Base-by-base conservation (phyloP, 2,329 filamentous ascomycete species). In the Aspergillus tamarii region DNA sequence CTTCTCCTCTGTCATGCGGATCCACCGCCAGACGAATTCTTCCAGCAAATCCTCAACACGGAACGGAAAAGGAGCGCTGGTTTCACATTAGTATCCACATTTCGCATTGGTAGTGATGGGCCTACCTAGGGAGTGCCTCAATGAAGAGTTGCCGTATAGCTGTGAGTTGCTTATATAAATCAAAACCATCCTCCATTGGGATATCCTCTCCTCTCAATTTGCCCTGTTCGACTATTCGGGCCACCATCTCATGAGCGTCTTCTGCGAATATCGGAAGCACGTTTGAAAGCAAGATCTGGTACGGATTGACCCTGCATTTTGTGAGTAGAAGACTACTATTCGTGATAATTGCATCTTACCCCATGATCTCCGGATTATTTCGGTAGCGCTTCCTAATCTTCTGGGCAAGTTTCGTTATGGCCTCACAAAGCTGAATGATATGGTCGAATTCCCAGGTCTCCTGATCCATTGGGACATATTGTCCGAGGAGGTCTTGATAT, bases 1-100 rank as follows among this genome's bases (percentile, higher is more conserved):
- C 73, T 90, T 93, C 39, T 83, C 82, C 71, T 98, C 93, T 9
- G 93, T 93, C 67, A 89, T 87, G 60, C 87, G 85, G 66, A 99
- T 92, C 94, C 94, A 99, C 63, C 93, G 89, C 94, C 94, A 98
- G 7, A 98, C 95, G 76, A 98, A 99, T 41, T 92, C 90, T 66
- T 94, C 91, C 21, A 99, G 84, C 19, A 96, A 82, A 48, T 89
- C 87, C 78, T 99, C 95, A 50, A 99, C 87, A 68, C 93, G 89
- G 76, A 98, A 97, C 5, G 89, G 89, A 76, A 98, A 99, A 1
- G 88, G 87, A 43, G 63, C 60, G 39, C 64, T 88, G 83, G 10
- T 30, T 76, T 76, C 16, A 30, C 36, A 62, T 72, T 61, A 74
- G 67, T 45, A 58, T 46, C 45, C 23, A 2, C 21, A 50, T 9